Percentiles rank a stretch among this genome's conserved stretches.
Conservation (phyloP, 169 alveolate genomes). For the Plasmodium sp. region DNA sequence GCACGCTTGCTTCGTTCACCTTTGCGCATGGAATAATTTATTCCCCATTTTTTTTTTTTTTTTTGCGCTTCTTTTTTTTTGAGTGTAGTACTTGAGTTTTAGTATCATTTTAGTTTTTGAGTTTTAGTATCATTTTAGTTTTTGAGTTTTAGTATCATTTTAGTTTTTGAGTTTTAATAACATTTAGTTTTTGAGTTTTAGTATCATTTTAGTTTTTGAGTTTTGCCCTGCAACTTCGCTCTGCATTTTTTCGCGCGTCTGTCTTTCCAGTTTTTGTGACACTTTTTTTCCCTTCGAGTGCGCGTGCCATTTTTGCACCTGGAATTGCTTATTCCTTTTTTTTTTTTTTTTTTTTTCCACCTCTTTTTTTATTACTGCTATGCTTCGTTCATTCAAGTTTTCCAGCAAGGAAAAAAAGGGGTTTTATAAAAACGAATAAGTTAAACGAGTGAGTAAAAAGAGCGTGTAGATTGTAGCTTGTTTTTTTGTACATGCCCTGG, state of each 20-base stretch:
- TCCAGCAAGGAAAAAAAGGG: background rate
- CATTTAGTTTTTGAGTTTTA: too few species aligned
- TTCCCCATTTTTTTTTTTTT: background rate
- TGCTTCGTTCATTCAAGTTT: background rate
- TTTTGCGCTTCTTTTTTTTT: background rate
- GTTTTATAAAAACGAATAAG: constrained; percentile 21
- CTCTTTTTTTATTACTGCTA: background rate
- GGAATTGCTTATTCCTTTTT: background rate
- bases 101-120: background rate
- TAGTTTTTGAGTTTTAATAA: too few species aligned
- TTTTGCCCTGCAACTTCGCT: background rate
- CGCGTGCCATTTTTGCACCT: background rate
- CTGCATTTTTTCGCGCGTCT: background rate
- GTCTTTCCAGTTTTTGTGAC: background rate
- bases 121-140: background rate
- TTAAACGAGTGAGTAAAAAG: background rate
- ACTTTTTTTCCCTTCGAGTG: background rate
- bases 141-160: too few species aligned
- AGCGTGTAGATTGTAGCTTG: background rate
- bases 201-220: too few species aligned
- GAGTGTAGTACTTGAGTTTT: background rate
- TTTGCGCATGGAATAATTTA: background rate
- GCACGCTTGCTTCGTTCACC: background rate
- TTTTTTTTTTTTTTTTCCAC: background rate
- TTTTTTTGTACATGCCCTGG: background rate